Evolutionary conservation across 169 alveolate genomes (phyloP).

Genomic region (Plasmodium relictum): DNA sequence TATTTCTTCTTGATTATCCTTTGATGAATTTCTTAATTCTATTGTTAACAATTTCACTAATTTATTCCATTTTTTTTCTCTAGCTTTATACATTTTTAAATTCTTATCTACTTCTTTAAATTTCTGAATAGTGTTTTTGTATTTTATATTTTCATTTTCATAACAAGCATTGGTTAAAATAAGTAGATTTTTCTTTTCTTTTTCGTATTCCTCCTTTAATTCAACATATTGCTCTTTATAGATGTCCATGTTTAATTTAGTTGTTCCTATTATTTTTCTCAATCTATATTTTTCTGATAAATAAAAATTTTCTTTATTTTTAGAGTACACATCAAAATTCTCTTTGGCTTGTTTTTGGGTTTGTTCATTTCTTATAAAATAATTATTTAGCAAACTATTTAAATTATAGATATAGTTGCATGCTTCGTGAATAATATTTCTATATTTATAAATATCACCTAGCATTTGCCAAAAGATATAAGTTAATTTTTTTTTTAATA

Average conservation of each 20-base stretch:
- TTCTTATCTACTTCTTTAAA: slow-evolving; percentile 20
- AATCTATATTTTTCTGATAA: slow-evolving; percentile 41
- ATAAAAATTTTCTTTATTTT: slow-evolving; percentile 19
- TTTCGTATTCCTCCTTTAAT: slow-evolving; percentile 8
- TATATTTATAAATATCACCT: slow-evolving; percentile 53
- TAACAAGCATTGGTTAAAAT: slow-evolving; percentile 24
- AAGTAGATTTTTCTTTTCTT: slow-evolving; percentile 20
- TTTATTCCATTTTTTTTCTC: slow-evolving; percentile 56
- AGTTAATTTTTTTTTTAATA: slow-evolving; percentile 38
- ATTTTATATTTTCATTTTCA: slow-evolving; percentile 44
- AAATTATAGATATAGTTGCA: slow-evolving; percentile 24
- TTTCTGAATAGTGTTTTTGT: slow-evolving; percentile 36
- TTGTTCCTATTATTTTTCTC: slow-evolving; percentile 29
- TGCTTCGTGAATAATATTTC: slow-evolving; percentile 34
- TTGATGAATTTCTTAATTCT: slow-evolving; percentile 27
- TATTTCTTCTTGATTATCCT: slow-evolving; percentile 2
- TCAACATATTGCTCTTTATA: slow-evolving; percentile 32
- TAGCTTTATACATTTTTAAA: slow-evolving; percentile 23
- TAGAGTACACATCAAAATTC: not conserved
- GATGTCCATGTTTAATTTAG: slow-evolving; percentile 16
- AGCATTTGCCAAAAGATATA: slow-evolving; percentile 34
- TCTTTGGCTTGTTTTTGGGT: not conserved
- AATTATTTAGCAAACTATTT: not conserved
- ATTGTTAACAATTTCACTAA: slow-evolving; percentile 17
- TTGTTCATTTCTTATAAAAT: slow-evolving; percentile 16